Evolutionary conservation across 1,284 basidiomycete genomes (phyloP).

Genomic region (Sporisorium sorghi): DNA sequence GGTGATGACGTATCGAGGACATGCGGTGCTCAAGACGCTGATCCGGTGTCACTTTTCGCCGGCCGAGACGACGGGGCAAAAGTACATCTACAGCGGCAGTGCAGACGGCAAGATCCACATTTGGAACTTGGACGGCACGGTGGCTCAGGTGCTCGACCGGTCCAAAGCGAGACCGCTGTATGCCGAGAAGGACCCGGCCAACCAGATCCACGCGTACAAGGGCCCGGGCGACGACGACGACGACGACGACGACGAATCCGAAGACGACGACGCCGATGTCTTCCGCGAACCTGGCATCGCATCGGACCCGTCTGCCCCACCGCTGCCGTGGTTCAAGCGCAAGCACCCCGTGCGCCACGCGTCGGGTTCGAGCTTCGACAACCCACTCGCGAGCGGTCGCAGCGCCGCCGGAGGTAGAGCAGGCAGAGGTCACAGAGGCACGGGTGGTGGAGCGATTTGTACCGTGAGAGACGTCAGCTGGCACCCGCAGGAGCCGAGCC

Average conservation of each 20-base stretch:
- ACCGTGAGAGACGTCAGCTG: constrained; percentile 90
- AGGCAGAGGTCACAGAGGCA: constrained; percentile 41
- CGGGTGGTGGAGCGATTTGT: constrained; percentile 30
- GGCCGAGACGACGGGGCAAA: constrained; percentile 85
- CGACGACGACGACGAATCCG: constrained; percentile 13
- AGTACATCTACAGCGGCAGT: constrained; percentile 93
- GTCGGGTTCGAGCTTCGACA: constrained; percentile 6
- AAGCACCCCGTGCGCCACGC: constrained; percentile 29
- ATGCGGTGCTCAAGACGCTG: constrained; percentile 89
- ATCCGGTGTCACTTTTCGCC: constrained; percentile 97
- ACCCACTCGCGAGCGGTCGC: constrained; percentile 8
- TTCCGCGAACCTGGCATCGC: constrained; percentile 35
- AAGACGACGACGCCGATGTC: constrained; percentile 24
- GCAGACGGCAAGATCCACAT: constrained; percentile 79
- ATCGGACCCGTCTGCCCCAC: constrained; percentile 53
- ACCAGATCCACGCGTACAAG: constrained; percentile 68
- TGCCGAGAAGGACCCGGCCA: constrained; percentile 55
- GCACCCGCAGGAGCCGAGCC: constrained; percentile 86
- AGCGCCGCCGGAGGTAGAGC: constrained; percentile 13
- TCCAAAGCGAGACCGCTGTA: constrained; percentile 78
- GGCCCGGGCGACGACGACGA: constrained; percentile 2
- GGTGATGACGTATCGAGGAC: constrained; percentile 92
- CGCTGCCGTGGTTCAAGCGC: constrained; percentile 40
- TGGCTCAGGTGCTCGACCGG: constrained; percentile 86
- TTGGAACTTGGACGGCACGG: constrained; percentile 89